Evolutionary conservation across 2,329 filamentous ascomycete genomes (phyloP).

Genomic region (Aspergillus sp.): DNA sequence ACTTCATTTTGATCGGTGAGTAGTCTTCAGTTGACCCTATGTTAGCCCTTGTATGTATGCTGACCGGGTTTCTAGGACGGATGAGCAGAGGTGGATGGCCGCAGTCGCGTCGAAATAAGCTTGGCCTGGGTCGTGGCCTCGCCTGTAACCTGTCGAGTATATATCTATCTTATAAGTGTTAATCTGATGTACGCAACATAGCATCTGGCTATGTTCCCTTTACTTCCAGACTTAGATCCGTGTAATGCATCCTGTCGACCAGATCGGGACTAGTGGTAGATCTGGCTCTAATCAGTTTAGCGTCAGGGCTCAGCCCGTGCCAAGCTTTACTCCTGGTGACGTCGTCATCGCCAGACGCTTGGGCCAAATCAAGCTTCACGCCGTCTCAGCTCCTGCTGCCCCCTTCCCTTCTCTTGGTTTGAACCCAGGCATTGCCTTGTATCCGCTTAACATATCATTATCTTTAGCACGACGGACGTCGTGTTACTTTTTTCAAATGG

Average conservation of each 20-base stretch:
- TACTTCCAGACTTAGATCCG: too few relatives aligned
- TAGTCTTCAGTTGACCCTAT: slow-evolving; percentile 3
- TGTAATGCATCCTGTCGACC: not conserved
- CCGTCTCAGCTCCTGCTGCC: not conserved
- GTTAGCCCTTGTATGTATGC: slow-evolving; percentile 6
- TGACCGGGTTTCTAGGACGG: slow-evolving; percentile 42
- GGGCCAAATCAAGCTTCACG: not conserved
- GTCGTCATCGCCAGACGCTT: not conserved
- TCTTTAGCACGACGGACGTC: too few relatives aligned
- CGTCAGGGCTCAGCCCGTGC: not conserved
- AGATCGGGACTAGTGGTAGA: not conserved
- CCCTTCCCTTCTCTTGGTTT: slow-evolving; percentile 1
- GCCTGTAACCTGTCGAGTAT: not conserved
- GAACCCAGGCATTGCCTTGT: not conserved
- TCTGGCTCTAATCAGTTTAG: not conserved
- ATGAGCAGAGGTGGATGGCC: slow-evolving; percentile 80
- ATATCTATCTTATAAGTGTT: not conserved
- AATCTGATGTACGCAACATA: not conserved
- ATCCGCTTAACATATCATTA: not conserved
- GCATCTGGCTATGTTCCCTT: too few relatives aligned
- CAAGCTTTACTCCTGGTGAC: slow-evolving; percentile 1
- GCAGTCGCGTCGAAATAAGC: slow-evolving; percentile 52
- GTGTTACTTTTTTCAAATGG: slow-evolving; percentile 13
- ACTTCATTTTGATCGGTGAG: slow-evolving; percentile 56
- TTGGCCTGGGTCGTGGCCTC: not conserved